Base-by-base conservation (phyloP, 768 basidiomycete species). In the Candolleomyces eurysporus region DNA sequence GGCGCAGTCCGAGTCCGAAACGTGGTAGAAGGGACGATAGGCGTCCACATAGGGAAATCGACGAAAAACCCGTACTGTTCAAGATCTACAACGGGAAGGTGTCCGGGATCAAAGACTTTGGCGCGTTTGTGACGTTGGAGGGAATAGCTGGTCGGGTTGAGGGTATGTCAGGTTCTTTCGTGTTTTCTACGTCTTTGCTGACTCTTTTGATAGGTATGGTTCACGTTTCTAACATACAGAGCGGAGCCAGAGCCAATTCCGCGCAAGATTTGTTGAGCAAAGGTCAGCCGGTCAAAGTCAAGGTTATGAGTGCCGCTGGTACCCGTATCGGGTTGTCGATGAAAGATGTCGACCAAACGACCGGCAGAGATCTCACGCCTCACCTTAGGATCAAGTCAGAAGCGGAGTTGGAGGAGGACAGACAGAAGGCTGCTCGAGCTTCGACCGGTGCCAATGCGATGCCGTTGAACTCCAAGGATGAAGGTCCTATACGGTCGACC, bases 311-410 rank as follows among this genome's bases (percentile, higher is more conserved):
- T 62, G 82, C 94, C 21, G 92, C 94, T 2, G 93, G 92, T 5
- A 85, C 59, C 63, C 86, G 93, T 58, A 74, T 95, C 57, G 85
- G 92, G 8, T 82, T 99, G 22, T 98, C 96, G 22, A 98, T 99
- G 91, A 96, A 96, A 70, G 97, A 99, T 71, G 97, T 94, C 36
- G 97, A 99, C 72, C 97, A 99, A 72, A 74, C 71, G 16, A 88
- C 89, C 0, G 97, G 96, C 6, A 87, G 86, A 22, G 97, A 99
- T 71, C 84, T 98, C 60, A 92, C 94, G 0, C 97, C 97, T 3
- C 94, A 99, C 72, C 82, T 99, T 10, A 89, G 92, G 53, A 93
- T 98, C 78, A 93, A 91, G 73, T 93, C 93, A 5, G 94, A 96
- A 72, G 92, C 93, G 10, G 97, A 99, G 73, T 79, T 96, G 70